A percentile compares a stretch with the other conserved stretches of the same genome.
phyloP scores from a whole-genome alignment of 169 alveolate genomes.

The Hammondia hammondi region DNA sequence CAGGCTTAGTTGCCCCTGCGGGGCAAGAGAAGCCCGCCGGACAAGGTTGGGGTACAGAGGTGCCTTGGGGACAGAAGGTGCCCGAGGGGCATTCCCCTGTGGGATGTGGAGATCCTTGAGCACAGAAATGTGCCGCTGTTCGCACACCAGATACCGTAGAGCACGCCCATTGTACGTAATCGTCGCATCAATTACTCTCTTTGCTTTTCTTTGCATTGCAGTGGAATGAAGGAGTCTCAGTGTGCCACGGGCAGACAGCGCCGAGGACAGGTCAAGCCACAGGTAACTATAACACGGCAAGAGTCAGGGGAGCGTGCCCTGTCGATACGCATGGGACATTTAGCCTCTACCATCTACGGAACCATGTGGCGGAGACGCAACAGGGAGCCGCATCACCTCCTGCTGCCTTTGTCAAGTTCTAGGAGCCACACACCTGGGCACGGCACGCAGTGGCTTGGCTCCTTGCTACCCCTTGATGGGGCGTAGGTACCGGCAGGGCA shows the following conservation, averaged over 20 bases:
- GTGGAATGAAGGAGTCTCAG: no score
- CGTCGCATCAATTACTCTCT: neutral
- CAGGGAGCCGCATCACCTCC: no score
- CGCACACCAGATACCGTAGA: neutral
- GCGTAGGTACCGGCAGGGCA: neutral
- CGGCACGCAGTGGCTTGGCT: neutral
- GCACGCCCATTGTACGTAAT: neutral
- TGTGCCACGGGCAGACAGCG: no score
- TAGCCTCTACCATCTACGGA: no score
- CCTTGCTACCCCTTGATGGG: neutral
- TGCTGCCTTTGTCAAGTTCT: no score
- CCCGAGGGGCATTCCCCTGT: neutral
- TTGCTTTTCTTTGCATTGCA: no score
- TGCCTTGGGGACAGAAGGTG: neutral
- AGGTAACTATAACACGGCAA: no score
- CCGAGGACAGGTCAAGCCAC: no score
- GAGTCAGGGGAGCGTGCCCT: no score
- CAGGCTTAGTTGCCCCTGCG: constrained; percentile 61
- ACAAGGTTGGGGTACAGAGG: constrained; percentile 37
- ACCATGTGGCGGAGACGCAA: no score
- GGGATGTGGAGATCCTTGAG: neutral
- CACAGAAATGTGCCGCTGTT: constrained; percentile 32
- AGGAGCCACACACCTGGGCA: neutral
- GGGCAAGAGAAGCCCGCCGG: constrained; percentile 82
- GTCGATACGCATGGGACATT: no score